Conservation (phyloP, 345 rosid genomes). For the Salix arbutifolia region DNA sequence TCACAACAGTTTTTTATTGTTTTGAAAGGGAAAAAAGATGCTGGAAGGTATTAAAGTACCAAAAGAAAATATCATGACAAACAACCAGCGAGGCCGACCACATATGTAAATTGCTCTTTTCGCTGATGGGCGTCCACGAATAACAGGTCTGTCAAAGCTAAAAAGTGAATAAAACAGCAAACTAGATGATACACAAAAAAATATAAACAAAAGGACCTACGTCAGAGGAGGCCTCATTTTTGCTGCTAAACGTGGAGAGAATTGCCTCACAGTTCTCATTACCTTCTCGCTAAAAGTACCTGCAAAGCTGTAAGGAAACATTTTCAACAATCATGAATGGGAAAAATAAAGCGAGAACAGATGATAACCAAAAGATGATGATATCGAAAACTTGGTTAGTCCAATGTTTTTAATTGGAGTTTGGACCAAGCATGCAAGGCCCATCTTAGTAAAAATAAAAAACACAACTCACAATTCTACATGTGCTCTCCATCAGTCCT, state of each 20-base stretch:
- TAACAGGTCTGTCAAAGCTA: conserved; percentile 62
- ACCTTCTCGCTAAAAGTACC: conserved; percentile 87
- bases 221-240: conserved; percentile 92
- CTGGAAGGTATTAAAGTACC: conserved; percentile 40
- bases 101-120: conserved; percentile 78
- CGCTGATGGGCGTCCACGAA: conserved; percentile 88
- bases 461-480: too few relatives aligned
- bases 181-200: background rate
- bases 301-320: conserved; percentile 71
- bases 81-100: conserved; percentile 91
- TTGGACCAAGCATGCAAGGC: too few relatives aligned
- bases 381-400: too few relatives aligned
- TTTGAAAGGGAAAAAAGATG: background rate
- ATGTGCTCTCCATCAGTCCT: too few relatives aligned
- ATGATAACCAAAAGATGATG: background rate
- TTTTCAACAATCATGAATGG: conserved; percentile 4
- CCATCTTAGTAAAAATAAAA: too few relatives aligned
- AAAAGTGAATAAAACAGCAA: conserved; percentile 17
- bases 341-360: background rate
- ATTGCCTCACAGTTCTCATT: conserved; percentile 74
- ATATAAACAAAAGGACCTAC: conserved; percentile 35
- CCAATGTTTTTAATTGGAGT: too few relatives aligned
- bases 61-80: conserved; percentile 60
- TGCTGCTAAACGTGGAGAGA: conserved; percentile 94
- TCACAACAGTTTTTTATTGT: background rate